Evolutionary conservation across 345 rosid genomes (phyloP), one percentile per base, ranked within the genome.

Genomic region (Linum tenue): DNA sequence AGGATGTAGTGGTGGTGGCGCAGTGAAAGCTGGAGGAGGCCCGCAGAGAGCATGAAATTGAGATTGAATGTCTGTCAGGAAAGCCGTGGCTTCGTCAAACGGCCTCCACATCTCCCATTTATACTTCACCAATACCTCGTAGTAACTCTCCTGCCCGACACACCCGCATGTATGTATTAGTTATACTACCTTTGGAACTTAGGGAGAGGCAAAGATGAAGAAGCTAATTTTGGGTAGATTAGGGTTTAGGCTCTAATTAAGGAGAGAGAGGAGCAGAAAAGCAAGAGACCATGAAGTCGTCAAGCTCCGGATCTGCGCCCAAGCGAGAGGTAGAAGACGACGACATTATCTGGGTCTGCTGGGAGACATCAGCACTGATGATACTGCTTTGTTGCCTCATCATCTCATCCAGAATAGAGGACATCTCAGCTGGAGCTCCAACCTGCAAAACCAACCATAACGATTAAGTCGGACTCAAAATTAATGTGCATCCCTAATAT

Each of bases 271-370:
- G 9, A 2, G 10, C 8, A 48, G 1, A 48, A 15, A 44, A 48
- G 53, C 7, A 3, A 63, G 67, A 65, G 60, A 84, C 89, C 89
- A 84, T 84, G 80, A 84, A 84, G 62, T 84, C 79, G 74, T 84
- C 89, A 11, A 84, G 89, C 77, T 82, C 86, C 43, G 83, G 89
- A 77, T 84, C 84, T 50, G 69, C 67, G 44, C 77, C 88, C 55
- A 66, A 70, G 67, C 69, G 55, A 43, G 73, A 51, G 42, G 80
- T 22, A 22, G 31, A 56, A 40, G 35, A 4, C 17, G 63, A 53
- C 67, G 38, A 16, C n/a, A n/a, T n/a, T n/a, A 57, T 51, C 37
- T 40, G 67, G 62, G 42, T 62, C 62, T 39, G 68, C 55, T 67
- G 7, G 60, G 38, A 17, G 56, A 70, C 31, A 22, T 22, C 31